Percentiles rank a stretch among this genome's conserved stretches.
Conservation (phyloP, 345 rosid genomes). For the Euphorbia tirucalli region DNA sequence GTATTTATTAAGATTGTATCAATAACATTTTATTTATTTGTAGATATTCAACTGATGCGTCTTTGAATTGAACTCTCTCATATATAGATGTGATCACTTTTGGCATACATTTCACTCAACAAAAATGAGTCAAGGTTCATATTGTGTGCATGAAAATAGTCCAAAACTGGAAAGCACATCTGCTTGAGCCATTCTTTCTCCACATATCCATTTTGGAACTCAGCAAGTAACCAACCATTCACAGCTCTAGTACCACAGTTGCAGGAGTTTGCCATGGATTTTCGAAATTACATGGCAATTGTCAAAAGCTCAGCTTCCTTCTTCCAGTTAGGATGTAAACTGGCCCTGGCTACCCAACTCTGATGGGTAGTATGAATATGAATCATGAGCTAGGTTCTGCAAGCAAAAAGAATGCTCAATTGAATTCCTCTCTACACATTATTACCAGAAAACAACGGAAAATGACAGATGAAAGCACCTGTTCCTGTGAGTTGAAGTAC, state of each 20-base stretch:
- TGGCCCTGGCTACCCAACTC: slow-evolving; percentile 13
- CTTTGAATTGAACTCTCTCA: too few relatives aligned
- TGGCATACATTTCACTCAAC: neutral
- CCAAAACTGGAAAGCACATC: neutral
- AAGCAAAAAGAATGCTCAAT: slow-evolving; percentile 7
- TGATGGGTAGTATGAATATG: slow-evolving; percentile 36
- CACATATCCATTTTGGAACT: neutral
- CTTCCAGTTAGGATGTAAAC: neutral
- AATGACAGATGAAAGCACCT: slow-evolving; percentile 40
- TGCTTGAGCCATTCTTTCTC: neutral
- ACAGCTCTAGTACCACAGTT: neutral
- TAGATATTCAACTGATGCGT: too few relatives aligned
- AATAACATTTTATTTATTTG: too few relatives aligned
- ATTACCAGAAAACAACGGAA: neutral
- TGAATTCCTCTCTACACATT: slow-evolving; percentile 1
- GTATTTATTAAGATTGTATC: too few relatives aligned
- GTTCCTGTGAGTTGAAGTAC: slow-evolving; percentile 93
- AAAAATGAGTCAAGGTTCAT: neutral
- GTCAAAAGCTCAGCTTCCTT: neutral
- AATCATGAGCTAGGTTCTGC: slow-evolving; percentile 88
- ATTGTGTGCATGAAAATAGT: neutral
- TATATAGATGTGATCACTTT: neutral
- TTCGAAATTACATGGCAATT: neutral
- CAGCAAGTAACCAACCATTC: neutral
- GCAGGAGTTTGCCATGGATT: neutral